Percentiles rank a stretch among this genome's conserved stretches.
Evolutionary conservation across 306 rosid species (phyloP).

Genomic region (Ochetophila trinervis): DNA sequence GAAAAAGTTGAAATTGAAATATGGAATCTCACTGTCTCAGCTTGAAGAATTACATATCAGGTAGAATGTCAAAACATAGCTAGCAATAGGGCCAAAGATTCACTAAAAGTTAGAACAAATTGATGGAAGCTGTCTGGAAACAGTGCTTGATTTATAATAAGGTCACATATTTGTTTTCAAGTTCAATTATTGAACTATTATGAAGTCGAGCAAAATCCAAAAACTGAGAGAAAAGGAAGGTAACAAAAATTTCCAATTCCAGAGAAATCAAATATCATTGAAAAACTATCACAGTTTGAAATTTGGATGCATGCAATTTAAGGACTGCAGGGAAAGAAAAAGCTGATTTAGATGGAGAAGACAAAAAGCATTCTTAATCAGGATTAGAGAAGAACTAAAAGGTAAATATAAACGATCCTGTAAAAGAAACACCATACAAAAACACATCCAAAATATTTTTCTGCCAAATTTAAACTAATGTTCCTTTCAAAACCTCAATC

Average conservation of each 20-base stretch:
- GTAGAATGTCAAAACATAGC: slow-evolving; percentile 39
- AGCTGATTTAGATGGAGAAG: background rate
- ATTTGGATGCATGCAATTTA: background rate
- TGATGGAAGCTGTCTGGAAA: slow-evolving; percentile 38
- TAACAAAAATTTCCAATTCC: slow-evolving; percentile 12
- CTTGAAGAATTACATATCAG: slow-evolving; percentile 34
- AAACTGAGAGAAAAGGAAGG: slow-evolving; percentile 16
- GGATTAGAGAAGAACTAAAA: background rate
- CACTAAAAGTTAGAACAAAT: slow-evolving; percentile 31
- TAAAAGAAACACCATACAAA: background rate
- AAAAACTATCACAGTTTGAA: background rate
- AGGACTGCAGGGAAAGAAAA: background rate
- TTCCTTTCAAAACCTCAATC: too few relatives aligned
- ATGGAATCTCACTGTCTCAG: slow-evolving; percentile 24
- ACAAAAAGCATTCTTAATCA: background rate
- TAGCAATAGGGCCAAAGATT: slow-evolving; percentile 39
- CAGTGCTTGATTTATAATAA: slow-evolving; percentile 13
- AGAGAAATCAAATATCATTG: background rate
- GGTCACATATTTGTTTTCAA: slow-evolving; percentile 27
- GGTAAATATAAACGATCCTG: background rate
- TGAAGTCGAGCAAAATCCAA: slow-evolving; percentile 20
- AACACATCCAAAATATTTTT: background rate
- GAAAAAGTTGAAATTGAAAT: slow-evolving; percentile 25
- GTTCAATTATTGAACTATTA: slow-evolving; percentile 34
- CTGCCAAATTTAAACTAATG: too few relatives aligned